Evolutionary conservation across 2,329 filamentous ascomycete species (phyloP).

Genomic region (Eutypa lata): DNA sequence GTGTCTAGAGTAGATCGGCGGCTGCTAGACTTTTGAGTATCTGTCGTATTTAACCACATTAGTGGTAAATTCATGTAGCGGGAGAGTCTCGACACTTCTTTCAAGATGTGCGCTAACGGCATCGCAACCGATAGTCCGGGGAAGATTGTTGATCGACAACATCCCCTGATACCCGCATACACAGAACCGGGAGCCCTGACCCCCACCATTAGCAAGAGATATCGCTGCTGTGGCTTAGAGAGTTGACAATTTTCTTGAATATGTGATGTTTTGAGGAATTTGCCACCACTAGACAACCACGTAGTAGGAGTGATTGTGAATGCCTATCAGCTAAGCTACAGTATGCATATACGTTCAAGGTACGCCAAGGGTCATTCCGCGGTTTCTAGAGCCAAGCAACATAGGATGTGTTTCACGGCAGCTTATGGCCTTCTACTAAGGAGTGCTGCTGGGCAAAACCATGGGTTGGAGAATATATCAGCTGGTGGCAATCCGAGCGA

Average conservation of each 20-base stretch:
- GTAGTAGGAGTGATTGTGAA: too few species aligned
- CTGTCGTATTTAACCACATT: too few species aligned
- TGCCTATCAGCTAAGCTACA: too few species aligned
- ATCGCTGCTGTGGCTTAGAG: not conserved
- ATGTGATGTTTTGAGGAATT: too few species aligned
- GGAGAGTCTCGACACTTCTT: too few species aligned
- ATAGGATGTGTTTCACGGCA: too few species aligned
- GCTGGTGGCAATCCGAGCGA: not conserved
- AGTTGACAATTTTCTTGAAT: not conserved
- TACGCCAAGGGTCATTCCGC: too few species aligned
- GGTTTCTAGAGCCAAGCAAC: too few species aligned
- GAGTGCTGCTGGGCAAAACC: not conserved
- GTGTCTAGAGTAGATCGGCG: not conserved
- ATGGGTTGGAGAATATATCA: not conserved
- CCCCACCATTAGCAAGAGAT: not conserved
- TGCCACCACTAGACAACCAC: too few species aligned
- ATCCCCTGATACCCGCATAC: conserved; percentile 1
- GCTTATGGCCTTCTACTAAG: too few species aligned
- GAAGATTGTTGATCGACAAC: conserved; percentile 7
- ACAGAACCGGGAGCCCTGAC: not conserved
- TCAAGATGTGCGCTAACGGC: conserved; percentile 1
- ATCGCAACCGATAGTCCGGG: conserved; percentile 14
- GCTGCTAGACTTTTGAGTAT: not conserved
- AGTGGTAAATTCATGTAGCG: too few species aligned
- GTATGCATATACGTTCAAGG: too few species aligned